Conservation (phyloP, 2,329 filamentous ascomycete species). For the Alternaria ventricosa region DNA sequence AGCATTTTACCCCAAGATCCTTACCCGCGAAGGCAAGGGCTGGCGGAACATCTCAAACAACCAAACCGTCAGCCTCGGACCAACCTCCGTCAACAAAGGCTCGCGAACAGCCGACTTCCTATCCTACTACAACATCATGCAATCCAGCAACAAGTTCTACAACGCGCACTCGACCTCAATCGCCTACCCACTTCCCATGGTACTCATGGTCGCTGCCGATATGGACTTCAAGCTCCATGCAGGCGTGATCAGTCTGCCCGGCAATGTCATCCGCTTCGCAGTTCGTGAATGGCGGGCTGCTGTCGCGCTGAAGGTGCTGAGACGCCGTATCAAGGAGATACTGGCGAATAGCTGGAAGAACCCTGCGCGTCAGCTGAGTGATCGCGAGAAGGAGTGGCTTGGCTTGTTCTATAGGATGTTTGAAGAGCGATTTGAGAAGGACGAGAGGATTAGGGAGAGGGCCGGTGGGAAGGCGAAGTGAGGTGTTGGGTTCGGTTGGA, state of each 20-base stretch:
- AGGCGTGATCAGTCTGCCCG: slow-evolving; percentile 85
- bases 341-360: slow-evolving; percentile 72
- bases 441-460: slow-evolving; percentile 40
- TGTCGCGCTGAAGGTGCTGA: slow-evolving; percentile 84
- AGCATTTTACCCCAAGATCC: slow-evolving; percentile 94
- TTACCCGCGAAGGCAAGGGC: slow-evolving; percentile 82
- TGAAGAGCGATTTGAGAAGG: slow-evolving; percentile 38
- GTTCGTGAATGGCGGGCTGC: slow-evolving; percentile 89
- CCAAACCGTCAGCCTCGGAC: slow-evolving; percentile 85
- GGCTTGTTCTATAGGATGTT: slow-evolving; percentile 43
- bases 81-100: slow-evolving; percentile 85
- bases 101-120: slow-evolving; percentile 72
- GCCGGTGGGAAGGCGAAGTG: slow-evolving; percentile 39
- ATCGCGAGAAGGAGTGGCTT: slow-evolving; percentile 53
- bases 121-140: slow-evolving; percentile 98
- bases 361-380: slow-evolving; percentile 48
- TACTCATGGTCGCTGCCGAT: slow-evolving; percentile 79
- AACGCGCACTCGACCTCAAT: slow-evolving; percentile 78
- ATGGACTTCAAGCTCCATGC: slow-evolving; percentile 89
- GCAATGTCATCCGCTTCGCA: slow-evolving; percentile 83
- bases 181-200: slow-evolving; percentile 74
- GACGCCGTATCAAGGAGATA: slow-evolving; percentile 75
- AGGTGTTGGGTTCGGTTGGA: background rate
- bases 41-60: slow-evolving; percentile 94
- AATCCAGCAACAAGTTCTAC: slow-evolving; percentile 79